Evolutionary conservation across 768 basidiomycete species (phyloP), one percentile per base, ranked within the genome.

Genomic region (Pleurotus platypus): DNA sequence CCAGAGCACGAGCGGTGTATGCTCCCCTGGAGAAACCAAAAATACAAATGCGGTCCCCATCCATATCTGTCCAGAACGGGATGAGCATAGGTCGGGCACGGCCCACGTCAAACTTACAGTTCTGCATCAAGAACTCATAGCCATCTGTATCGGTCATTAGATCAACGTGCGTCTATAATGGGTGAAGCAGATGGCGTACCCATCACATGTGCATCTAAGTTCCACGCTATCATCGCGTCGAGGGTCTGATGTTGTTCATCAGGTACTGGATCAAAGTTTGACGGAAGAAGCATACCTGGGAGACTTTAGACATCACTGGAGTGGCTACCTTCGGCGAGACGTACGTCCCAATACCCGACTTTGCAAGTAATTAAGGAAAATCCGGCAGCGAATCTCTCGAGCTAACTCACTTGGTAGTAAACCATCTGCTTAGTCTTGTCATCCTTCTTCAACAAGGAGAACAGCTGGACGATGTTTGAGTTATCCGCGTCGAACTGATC

Each of bases 11-110:
- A 12, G 85, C 84, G 0, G 82, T 84, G 66, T 84, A 85, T 5
- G 84, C 83, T 12, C 86, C 86, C 35, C 87, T 74, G 30, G 84
- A 86, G 66, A 89, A 88, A 0, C 86, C 86, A 60, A 87, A 86
- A 38, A 89, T 75, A 60, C 77, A 86, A 12, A 89, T 82, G 58
- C 74, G 75, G 68, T 88, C 85, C 24, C 82, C 82, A 13, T 70
- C 64, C 4, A 70, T 69, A 60, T 81, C 80, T 81, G 49, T 57
- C n/a, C n/a, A n/a, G n/a, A n/a, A n/a, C n/a, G n/a, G n/a, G 8
- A 3, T 12, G 22, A 49, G 42, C 22, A 15, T 26, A 20, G 56
- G 37, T 24, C 40, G 35, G 6, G 49, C 45, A 79, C 78, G 83
- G 58, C 82, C 75, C 82, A 84, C 84, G 9, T 84, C 67, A 57